Conservation (phyloP, 2,329 filamentous ascomycete genomes). For the Hirsutella rhossiliensis region DNA sequence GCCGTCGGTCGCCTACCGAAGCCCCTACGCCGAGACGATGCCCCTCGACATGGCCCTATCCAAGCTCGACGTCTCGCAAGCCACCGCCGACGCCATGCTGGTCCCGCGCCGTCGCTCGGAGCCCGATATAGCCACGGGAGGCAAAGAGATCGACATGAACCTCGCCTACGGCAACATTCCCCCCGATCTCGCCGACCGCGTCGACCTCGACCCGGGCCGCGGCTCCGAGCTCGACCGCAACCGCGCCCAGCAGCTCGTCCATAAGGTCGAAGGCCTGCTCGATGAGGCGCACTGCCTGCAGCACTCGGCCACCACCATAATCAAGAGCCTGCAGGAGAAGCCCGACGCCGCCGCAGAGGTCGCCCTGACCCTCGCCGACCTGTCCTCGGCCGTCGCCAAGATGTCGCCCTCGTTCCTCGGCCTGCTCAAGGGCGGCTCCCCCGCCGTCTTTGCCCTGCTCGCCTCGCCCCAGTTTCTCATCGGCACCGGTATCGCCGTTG, state of each 20-base stretch:
- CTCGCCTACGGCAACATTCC: conserved; percentile 81
- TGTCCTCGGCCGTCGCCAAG: conserved; percentile 70
- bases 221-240: conserved; percentile 42
- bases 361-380: conserved; percentile 81
- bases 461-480: conserved; percentile 91
- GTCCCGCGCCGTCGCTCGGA: conserved; percentile 27
- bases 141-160: conserved; percentile 68
- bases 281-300: conserved; percentile 85
- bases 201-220: conserved; percentile 29
- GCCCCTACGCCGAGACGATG: conserved; percentile 20
- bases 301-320: conserved; percentile 71
- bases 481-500: conserved; percentile 75
- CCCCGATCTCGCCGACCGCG: conserved; percentile 45
- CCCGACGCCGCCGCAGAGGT: conserved; percentile 91
- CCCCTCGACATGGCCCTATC: conserved; percentile 31
- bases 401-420: conserved; percentile 72
- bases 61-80: conserved; percentile 12
- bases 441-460: conserved; percentile 75
- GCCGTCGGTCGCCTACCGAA: conserved; percentile 26
- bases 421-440: conserved; percentile 67
- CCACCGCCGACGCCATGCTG: conserved; percentile 4
- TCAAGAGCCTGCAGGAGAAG: conserved; percentile 55
- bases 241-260: conserved; percentile 47
- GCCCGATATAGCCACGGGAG: conserved; percentile 18
- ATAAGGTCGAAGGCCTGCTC: conserved; percentile 62